phyloP scores from a whole-genome alignment of 31 red algal genomes.

The Odonthalia washingtoniensis region DNA sequence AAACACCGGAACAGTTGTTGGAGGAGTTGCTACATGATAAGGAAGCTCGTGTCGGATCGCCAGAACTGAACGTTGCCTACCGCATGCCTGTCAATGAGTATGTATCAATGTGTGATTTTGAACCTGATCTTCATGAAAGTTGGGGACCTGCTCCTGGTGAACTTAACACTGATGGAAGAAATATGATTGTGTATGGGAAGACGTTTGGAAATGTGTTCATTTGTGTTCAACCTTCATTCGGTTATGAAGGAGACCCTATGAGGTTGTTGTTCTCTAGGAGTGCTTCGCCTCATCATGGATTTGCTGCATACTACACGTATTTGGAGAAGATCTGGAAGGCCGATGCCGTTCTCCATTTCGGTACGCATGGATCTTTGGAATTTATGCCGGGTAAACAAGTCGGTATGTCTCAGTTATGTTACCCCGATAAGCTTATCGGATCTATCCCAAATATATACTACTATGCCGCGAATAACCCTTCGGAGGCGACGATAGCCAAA shows the following conservation, averaged over 20 bases:
- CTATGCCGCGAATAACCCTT: slow-evolving; percentile 99
- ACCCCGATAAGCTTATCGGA: slow-evolving; percentile 94
- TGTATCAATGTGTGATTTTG: slow-evolving; percentile 76
- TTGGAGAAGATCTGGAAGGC: slow-evolving; percentile 94
- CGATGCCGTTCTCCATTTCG: slow-evolving; percentile 97
- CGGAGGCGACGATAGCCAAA: slow-evolving; percentile 99
- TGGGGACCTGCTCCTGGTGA: slow-evolving; percentile 98
- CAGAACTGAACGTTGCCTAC: slow-evolving; percentile 97
- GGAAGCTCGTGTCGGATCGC: slow-evolving; percentile 91
- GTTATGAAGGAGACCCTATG: slow-evolving; percentile 99
- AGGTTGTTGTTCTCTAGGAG: slow-evolving; percentile 96
- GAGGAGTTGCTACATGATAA: slow-evolving; percentile 95
- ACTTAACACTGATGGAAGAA: slow-evolving; percentile 94
- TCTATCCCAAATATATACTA: slow-evolving; percentile 98
- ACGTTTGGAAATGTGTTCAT: slow-evolving; percentile 96
- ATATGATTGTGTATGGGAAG: slow-evolving; percentile 96
- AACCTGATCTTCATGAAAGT: slow-evolving; percentile 87
- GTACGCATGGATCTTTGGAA: slow-evolving; percentile 98
- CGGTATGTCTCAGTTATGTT: slow-evolving; percentile 95
- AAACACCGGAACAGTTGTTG: slow-evolving; percentile 74
- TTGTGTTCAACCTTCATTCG: slow-evolving; percentile 96
- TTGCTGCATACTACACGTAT: slow-evolving; percentile 95
- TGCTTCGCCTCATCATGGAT: slow-evolving; percentile 98
- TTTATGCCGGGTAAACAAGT: slow-evolving; percentile 99
- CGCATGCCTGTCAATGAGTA: slow-evolving; percentile 95